Percentiles rank a stretch among this genome's conserved stretches.
Evolutionary conservation across 805 yeast species (phyloP).

Genomic region (Saccharomycopsis vini): DNA sequence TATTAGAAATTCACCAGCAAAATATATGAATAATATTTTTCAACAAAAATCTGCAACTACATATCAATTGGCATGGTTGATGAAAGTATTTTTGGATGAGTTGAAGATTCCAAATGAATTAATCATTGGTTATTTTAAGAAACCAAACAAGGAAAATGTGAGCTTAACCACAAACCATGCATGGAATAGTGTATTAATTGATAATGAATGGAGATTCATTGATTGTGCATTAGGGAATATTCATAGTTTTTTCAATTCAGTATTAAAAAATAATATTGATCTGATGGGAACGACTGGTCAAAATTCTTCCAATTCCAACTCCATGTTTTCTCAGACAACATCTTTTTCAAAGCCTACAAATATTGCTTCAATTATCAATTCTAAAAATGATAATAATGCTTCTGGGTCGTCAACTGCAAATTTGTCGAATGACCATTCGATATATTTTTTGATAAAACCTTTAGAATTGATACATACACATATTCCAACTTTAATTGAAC

Average conservation of each 20-base stretch:
- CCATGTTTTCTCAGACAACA: neutral
- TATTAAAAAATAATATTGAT: constrained; percentile 25
- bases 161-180: constrained; percentile 61
- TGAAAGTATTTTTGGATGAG: constrained; percentile 61
- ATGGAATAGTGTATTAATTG: constrained; percentile 72
- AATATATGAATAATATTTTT: constrained; percentile 24
- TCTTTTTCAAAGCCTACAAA: neutral
- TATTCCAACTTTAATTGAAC: constrained; percentile 66
- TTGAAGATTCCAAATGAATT: constrained; percentile 68
- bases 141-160: constrained; percentile 50
- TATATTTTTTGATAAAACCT: constrained; percentile 76
- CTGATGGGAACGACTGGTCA: neutral
- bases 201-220: constrained; percentile 67
- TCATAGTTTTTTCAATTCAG: constrained; percentile 41
- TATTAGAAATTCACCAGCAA: constrained; percentile 23
- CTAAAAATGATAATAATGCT: neutral
- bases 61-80: constrained; percentile 68
- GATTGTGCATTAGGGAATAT: constrained; percentile 63
- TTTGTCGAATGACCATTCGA: constrained; percentile 31
- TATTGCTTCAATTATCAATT: neutral
- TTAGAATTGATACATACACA: constrained; percentile 72
- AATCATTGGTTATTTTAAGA: constrained; percentile 74
- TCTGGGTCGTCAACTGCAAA: neutral
- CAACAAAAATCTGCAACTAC: constrained; percentile 47
- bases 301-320: neutral